phyloP scores from a whole-genome alignment of 257 asterid genomes.

The Solanum microdontum region DNA sequence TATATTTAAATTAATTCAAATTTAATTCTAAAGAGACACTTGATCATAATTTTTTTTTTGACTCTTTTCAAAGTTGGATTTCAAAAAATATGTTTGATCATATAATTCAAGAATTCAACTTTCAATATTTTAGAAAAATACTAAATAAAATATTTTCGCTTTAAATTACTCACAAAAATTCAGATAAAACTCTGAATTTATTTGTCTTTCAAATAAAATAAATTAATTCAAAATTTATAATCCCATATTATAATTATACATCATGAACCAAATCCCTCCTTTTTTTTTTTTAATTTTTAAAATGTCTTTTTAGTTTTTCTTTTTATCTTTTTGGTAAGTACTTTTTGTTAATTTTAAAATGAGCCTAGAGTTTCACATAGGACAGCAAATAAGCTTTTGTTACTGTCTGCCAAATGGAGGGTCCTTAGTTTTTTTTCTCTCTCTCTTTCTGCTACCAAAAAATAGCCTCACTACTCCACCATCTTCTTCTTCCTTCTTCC shows the following conservation, averaged over 20 bases:
- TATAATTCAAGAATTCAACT: too few species aligned
- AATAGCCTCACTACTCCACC: neutral
- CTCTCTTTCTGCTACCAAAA: constrained; percentile 1
- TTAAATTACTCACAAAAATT: too few species aligned
- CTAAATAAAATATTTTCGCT: too few species aligned
- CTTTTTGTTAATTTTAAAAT: constrained; percentile 1
- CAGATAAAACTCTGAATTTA: neutral
- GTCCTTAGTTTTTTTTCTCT: constrained; percentile 16
- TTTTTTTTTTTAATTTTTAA: neutral
- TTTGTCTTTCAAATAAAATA: neutral
- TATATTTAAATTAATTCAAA: neutral
- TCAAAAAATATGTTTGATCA: neutral
- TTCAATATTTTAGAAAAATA: neutral
- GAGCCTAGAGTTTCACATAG: constrained; percentile 16
- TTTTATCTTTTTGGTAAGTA: neutral
- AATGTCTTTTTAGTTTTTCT: neutral
- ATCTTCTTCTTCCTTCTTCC: neutral
- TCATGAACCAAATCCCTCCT: neutral
- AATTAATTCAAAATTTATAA: neutral
- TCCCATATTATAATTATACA: neutral
- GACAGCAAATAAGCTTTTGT: constrained; percentile 34
- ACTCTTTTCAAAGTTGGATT: too few species aligned
- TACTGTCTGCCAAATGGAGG: constrained; percentile 32
- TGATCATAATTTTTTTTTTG: neutral
- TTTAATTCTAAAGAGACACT: neutral